A percentile compares a stretch with the other conserved stretches of the same genome.
These are phyloP conservation scores for Pterocarpus macrocarpus DNA, from an alignment of 306 rosid genomes.

Conservation along the genomic window DNA sequence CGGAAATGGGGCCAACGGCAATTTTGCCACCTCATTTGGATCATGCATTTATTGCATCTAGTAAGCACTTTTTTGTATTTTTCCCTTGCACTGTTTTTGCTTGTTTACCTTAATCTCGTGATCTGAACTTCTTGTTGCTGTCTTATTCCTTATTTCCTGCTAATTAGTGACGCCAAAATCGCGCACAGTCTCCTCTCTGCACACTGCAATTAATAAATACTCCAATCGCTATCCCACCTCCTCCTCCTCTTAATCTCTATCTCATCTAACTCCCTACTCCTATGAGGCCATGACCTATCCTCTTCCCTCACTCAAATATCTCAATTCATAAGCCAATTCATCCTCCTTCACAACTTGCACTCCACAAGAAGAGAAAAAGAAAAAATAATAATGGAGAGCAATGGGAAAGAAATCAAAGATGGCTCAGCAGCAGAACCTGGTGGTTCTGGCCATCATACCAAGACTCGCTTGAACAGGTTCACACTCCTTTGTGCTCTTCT, in stretches of 20 bases:
- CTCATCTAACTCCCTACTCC: no score
- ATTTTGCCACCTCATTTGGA: neutral
- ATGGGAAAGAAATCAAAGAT: neutral
- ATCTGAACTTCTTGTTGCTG: neutral
- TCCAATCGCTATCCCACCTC: no score
- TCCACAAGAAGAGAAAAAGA: neutral
- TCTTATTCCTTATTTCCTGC: no score
- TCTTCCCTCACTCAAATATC: no score
- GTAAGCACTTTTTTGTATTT: neutral
- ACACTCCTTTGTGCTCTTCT: constrained; percentile 68
- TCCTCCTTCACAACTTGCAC: neutral
- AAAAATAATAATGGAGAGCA: constrained; percentile 4
- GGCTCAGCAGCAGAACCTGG: neutral
- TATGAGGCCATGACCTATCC: no score
- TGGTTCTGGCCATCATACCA: neutral
- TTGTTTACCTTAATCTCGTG: neutral
- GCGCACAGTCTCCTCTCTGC: no score
- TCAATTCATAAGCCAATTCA: neutral
- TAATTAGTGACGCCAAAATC: no score
- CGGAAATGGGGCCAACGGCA: neutral
- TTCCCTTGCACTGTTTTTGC: neutral
- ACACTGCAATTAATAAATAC: no score
- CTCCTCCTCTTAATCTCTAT: no score
- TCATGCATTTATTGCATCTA: neutral
- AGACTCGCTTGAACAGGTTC: constrained; percentile 56